phyloP scores from a whole-genome alignment of 1,139 yeast genomes.

The Arxiozyma heterogenica region DNA sequence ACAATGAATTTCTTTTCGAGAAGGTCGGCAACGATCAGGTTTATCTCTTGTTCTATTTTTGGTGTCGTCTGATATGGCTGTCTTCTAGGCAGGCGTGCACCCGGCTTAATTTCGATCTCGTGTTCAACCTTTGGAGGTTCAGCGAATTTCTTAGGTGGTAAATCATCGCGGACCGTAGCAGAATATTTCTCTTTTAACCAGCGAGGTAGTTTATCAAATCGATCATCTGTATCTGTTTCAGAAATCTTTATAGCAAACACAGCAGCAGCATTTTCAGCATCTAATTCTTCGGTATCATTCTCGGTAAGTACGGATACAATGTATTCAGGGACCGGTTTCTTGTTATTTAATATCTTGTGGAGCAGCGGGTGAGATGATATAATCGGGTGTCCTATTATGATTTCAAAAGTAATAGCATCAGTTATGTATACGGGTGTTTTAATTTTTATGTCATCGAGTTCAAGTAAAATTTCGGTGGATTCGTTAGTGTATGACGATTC shows the following conservation, averaged over 20 bases:
- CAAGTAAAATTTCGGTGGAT: too few species aligned
- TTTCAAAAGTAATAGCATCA: too few species aligned
- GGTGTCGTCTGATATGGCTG: conserved; percentile 7
- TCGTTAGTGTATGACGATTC: too few species aligned
- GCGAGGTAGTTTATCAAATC: background rate
- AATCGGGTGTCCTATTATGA: too few species aligned
- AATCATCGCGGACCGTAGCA: conserved; percentile 1
- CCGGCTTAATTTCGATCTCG: conserved; percentile 5
- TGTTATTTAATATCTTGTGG: too few species aligned
- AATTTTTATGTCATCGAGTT: too few species aligned
- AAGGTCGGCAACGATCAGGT: conserved; percentile 9
- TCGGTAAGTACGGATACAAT: too few species aligned
- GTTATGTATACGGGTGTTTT: too few species aligned
- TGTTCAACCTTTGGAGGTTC: background rate
- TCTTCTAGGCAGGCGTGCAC: conserved; percentile 1
- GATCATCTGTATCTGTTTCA: background rate
- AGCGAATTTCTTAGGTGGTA: background rate
- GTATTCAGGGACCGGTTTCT: too few species aligned
- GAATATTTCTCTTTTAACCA: background rate
- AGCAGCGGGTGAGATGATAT: too few species aligned
- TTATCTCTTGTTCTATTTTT: conserved; percentile 4
- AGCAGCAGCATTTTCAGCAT: background rate
- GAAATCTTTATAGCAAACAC: background rate
- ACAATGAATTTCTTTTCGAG: conserved; percentile 11
- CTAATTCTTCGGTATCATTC: too few species aligned